A percentile compares a stretch with the other conserved stretches of the same genome.
Evolutionary conservation across 257 asterid genomes (phyloP).

Genomic region (Nicotiana tomentosiformis): DNA sequence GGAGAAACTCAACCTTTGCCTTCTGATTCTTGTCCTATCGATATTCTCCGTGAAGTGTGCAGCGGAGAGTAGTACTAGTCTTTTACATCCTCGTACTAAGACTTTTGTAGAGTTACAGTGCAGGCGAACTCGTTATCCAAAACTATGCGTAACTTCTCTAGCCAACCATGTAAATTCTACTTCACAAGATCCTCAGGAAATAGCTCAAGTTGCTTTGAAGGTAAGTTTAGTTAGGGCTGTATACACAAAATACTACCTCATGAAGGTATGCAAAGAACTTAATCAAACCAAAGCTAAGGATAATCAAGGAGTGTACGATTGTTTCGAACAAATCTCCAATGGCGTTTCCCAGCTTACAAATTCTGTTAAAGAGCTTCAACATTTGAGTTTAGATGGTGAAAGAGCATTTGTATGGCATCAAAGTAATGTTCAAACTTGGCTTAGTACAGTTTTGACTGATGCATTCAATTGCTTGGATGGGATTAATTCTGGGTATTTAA

Average conservation of each 20-base stretch:
- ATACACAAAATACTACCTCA: conserved; percentile 39
- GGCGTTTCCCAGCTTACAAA: conserved; percentile 47
- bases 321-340: conserved; percentile 54
- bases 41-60: conserved; percentile 16
- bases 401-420: conserved; percentile 49
- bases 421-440: conserved; percentile 50
- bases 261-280: conserved; percentile 37
- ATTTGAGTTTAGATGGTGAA: conserved; percentile 26
- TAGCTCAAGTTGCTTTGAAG: conserved; percentile 46
- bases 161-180: conserved; percentile 24
- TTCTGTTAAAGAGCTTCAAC: conserved; percentile 42
- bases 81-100: neutral
- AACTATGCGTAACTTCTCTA: conserved; percentile 32
- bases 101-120: conserved; percentile 41
- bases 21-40: conserved; percentile 18
- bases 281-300: conserved; percentile 25
- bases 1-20: conserved; percentile 4
- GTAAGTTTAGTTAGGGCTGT: conserved; percentile 44
- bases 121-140: conserved; percentile 30
- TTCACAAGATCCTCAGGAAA: conserved; percentile 27
- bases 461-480: conserved; percentile 46
- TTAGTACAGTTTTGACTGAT: conserved; percentile 51
- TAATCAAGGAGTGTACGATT: conserved; percentile 35
- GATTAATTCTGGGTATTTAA: conserved; percentile 32
- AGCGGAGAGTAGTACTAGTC: conserved; percentile 4